Evolutionary conservation across 176 grass and related monocot species (phyloP).

Genomic region (bread wheat (Triticum aestivum)): IWGSC_CS_RefSeq_v2.1 NC_057807.1:89284236-89284735

Average conservation of each 20-base stretch:
- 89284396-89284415: slow-evolving; percentile 43
- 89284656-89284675: slow-evolving; percentile 1
- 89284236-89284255: slow-evolving; percentile 39
- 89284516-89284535: not conserved
- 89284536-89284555: not conserved
- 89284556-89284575: not conserved
- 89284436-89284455: slow-evolving; percentile 40
- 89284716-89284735: not conserved
- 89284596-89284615: not conserved
- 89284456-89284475: slow-evolving; percentile 39
- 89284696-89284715: not conserved
- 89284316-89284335: not conserved
- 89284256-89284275: slow-evolving; percentile 20
- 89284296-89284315: slow-evolving; percentile 26
- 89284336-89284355: slow-evolving; percentile 49
- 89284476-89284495: slow-evolving; percentile 13
- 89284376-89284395: slow-evolving; percentile 21
- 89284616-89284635: slow-evolving; percentile 20
- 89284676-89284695: not conserved
- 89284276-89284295: slow-evolving; percentile 38
- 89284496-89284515: not conserved
- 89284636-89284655: not conserved
- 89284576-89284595: not conserved
- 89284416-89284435: slow-evolving; percentile 44
- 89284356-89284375: slow-evolving; percentile 27